Base-by-base conservation (phyloP, 179 eudicot genomes). In the Beta macrorhiza region DNA sequence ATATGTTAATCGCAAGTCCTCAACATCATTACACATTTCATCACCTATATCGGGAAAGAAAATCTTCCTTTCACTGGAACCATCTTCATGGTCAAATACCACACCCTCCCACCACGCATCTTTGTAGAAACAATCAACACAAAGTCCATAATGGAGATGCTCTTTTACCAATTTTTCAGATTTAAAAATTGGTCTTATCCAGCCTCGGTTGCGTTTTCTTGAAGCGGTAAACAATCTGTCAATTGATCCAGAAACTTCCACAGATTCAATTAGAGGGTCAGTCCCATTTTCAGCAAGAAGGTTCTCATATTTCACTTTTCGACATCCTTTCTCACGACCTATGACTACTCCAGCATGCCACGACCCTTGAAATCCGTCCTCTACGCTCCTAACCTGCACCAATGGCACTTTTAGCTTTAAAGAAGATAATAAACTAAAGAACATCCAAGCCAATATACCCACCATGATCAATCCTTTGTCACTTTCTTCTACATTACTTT, bases 91-190 rank as follows among this genome's bases (percentile, higher is more conserved):
- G 79, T 91, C 98, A 74, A 93, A 91, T 69, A 95, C 84, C 78
- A 97, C 99, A 76, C 99, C 99, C 91, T 97, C 99, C 99, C 99
- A 97, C 98, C 98, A 97, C 11, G 97, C 98, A 4, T 92, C 93
- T 1, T 83, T n/a, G 42, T 74, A 53, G 82, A 84, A 90, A 78
- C 87, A 87, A 86, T 97, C 99, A 51, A 97, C 98, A 86, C 98
- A 97, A 29, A 83, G 84, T 49, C 97, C 92, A 85, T 91, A 94
- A 17, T 59, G 78, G 53, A 92, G 79, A 57, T 63, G 29, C 81
- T 63, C 81, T 51, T 19, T 37, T 42, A 13, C 19, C 57, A 78
- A n/a, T 56, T 80, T 44, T 62, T 57, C 59, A 15, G 19, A 19
- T 44, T 87, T 87, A 15, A 92, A 91, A 51, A 65, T 16, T 58